phyloP scores from a whole-genome alignment of 1,284 basidiomycete genomes.

The Lentinus polychrous region DNA sequence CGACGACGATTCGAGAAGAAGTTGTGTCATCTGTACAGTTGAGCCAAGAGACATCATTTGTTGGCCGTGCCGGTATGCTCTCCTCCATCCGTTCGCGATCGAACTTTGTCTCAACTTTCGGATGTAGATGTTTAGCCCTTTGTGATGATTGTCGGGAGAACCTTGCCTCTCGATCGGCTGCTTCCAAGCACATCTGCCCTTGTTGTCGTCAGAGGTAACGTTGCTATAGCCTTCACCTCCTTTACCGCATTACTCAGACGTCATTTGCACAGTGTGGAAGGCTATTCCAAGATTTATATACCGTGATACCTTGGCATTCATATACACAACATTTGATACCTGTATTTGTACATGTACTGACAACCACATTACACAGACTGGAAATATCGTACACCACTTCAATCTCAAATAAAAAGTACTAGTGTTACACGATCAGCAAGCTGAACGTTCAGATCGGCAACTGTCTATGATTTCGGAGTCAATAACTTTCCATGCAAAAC shows the following conservation, averaged over 20 bases:
- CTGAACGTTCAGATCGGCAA: too few relatives aligned
- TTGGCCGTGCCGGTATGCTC: conserved; percentile 69
- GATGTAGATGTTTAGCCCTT: conserved; percentile 56
- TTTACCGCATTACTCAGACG: conserved; percentile 1
- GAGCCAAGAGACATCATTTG: conserved; percentile 66
- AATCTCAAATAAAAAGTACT: too few relatives aligned
- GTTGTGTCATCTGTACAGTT: conserved; percentile 70
- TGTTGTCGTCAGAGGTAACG: conserved; percentile 60
- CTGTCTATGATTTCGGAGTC: too few relatives aligned
- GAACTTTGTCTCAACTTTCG: conserved; percentile 1
- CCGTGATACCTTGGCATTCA: conserved; percentile 13
- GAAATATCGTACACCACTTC: too few relatives aligned
- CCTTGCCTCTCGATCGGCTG: conserved; percentile 52
- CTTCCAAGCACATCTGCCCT: conserved; percentile 65
- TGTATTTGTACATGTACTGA: too few relatives aligned
- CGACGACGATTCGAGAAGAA: conserved; percentile 27
- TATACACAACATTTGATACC: too few relatives aligned
- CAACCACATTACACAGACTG: too few relatives aligned
- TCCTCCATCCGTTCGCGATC: conserved; percentile 1
- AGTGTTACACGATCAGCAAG: too few relatives aligned
- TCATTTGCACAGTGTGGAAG: conserved; percentile 49
- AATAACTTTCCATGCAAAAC: not conserved
- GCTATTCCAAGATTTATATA: conserved; percentile 60
- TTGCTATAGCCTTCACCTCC: conserved; percentile 2
- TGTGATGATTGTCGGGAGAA: conserved; percentile 70